Conservation (phyloP, 495 filamentous ascomycete genomes). For the Copromyces sp. region DNA sequence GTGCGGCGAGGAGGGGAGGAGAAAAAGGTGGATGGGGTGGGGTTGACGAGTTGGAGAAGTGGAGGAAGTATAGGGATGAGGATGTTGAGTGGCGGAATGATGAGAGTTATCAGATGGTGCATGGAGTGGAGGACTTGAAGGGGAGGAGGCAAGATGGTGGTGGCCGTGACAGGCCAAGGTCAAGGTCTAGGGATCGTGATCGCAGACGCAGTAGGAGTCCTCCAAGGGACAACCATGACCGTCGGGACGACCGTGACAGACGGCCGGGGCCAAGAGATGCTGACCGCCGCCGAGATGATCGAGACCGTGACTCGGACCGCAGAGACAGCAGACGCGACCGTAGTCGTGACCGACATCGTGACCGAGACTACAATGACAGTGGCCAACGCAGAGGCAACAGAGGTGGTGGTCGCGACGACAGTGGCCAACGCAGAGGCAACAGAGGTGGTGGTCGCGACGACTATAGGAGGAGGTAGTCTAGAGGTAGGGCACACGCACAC, state of each 20-base stretch:
- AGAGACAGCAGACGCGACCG: constrained; percentile 19
- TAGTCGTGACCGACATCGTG: constrained; percentile 9
- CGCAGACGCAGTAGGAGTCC: constrained; percentile 3
- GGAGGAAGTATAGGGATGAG: constrained; percentile 75
- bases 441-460: constrained; percentile 14
- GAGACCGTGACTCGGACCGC: constrained; percentile 5
- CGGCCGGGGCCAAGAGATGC: neutral
- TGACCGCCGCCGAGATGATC: neutral
- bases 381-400: constrained; percentile 13
- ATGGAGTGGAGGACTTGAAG: constrained; percentile 61
- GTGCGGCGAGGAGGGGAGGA: constrained; percentile 42
- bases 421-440: constrained; percentile 10
- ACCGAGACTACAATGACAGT: constrained; percentile 16
- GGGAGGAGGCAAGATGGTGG: constrained; percentile 18
- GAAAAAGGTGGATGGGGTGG: constrained; percentile 78
- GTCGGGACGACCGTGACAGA: constrained; percentile 1
- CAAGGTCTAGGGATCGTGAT: constrained; percentile 5
- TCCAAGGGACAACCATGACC: neutral
- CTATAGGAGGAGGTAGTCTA: constrained; percentile 4
- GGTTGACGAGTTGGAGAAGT: constrained; percentile 74
- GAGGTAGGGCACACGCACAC: neutral
- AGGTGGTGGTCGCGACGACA: constrained; percentile 9
- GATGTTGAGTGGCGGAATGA: constrained; percentile 37
- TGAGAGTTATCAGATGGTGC: constrained; percentile 66
- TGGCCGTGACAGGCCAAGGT: constrained; percentile 5